These are phyloP conservation scores for Saposhnikovia divaricata DNA, from an alignment of 129 eudicot species.

Conservation along the genomic window DNA sequence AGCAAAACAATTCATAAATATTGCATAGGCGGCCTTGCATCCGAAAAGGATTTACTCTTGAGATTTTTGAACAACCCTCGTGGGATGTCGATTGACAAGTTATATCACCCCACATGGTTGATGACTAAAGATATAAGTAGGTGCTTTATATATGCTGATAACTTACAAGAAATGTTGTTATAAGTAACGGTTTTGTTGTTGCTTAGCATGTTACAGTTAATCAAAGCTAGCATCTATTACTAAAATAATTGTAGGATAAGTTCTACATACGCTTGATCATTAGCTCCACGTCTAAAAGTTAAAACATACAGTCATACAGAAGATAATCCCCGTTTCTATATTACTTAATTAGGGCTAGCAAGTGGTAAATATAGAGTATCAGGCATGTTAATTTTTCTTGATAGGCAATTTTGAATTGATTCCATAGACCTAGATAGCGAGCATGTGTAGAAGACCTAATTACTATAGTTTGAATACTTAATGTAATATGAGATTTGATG, in stretches of 20 bases:
- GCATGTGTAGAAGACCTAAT: neutral
- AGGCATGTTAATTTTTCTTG: too few relatives aligned
- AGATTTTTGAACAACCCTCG: neutral
- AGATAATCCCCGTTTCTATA: neutral
- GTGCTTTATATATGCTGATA: neutral
- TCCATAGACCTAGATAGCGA: neutral
- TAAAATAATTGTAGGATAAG: neutral
- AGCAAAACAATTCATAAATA: neutral
- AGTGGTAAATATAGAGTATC: neutral
- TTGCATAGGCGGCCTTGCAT: neutral
- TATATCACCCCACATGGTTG: neutral
- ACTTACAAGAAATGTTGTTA: neutral
- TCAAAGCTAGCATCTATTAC: neutral
- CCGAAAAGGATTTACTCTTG: neutral
- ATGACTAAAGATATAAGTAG: neutral
- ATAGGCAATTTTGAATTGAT: too few relatives aligned
- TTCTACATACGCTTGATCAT: neutral
- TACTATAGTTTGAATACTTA: too few relatives aligned
- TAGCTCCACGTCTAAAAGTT: neutral
- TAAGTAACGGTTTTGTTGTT: neutral
- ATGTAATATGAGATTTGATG: too few relatives aligned
- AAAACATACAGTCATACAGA: neutral
- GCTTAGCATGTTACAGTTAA: constrained; percentile 3
- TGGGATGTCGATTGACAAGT: neutral
- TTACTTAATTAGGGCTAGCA: neutral